Conservation (phyloP, 192 early-diverging fungal species). For the Podila verticillata region DNA sequence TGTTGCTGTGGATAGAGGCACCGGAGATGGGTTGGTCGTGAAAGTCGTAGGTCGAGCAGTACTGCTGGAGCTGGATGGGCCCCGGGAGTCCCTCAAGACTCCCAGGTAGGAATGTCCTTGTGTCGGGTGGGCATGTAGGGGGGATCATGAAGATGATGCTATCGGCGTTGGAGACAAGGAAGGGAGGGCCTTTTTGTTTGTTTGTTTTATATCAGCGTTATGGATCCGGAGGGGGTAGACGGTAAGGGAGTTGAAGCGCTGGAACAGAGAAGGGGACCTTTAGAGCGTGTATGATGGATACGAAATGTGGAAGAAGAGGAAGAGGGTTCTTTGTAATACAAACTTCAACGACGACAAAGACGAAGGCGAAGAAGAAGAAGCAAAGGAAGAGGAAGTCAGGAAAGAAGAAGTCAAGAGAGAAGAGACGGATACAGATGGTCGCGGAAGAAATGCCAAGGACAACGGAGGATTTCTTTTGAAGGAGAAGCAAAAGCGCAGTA, state of each 20-base stretch:
- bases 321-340: neutral
- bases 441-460: neutral
- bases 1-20: neutral
- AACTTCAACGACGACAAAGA: neutral
- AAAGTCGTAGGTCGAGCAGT: conserved; percentile 3
- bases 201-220: conserved; percentile 9
- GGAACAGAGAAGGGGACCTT: conserved; percentile 3
- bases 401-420: neutral
- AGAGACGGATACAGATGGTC: neutral
- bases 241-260: conserved; percentile 8
- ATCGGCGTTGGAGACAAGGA: neutral
- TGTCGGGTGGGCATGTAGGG: conserved; percentile 38
- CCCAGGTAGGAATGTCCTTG: conserved; percentile 34
- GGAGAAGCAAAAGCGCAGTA: no score
- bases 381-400: neutral
- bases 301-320: neutral
- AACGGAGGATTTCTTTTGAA: no score
- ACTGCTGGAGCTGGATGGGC: conserved; percentile 5
- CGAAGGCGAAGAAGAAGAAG: neutral
- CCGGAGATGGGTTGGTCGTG: conserved; percentile 6
- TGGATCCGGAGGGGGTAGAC: conserved; percentile 39
- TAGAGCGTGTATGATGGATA: conserved; percentile 21
- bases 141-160: conserved; percentile 35
- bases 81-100: conserved; percentile 22
- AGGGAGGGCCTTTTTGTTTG: neutral